A percentile compares a stretch with the other conserved stretches of the same genome.
phyloP scores from a whole-genome alignment of 805 yeast species.

The Tetrapisispora fleetii region DNA sequence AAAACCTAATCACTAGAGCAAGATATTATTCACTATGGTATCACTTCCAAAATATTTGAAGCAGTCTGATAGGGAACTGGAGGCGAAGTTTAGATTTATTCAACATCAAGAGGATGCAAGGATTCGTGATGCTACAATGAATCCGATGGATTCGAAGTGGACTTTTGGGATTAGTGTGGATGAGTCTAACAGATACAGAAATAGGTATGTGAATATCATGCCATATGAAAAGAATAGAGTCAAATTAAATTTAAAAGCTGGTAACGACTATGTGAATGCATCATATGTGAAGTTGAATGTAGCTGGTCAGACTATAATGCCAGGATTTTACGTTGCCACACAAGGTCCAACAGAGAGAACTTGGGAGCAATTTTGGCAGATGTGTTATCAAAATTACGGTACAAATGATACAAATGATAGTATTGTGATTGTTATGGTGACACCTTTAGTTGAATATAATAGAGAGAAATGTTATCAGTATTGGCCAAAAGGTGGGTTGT shows the following conservation, averaged over 20 bases:
- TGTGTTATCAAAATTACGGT: conserved; percentile 43
- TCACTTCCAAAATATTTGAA: conserved; percentile 14
- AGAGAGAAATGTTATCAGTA: conserved; percentile 71
- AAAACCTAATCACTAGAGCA: neutral
- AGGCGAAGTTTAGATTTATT: conserved; percentile 27
- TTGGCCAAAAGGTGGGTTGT: conserved; percentile 42
- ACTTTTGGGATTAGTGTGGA: conserved; percentile 21
- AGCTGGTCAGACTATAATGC: conserved; percentile 12
- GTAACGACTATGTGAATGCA: conserved; percentile 73
- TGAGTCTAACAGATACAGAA: conserved; percentile 30
- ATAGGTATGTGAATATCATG: conserved; percentile 52
- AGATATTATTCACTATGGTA: neutral
- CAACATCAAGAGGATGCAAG: conserved; percentile 31
- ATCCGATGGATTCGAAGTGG: conserved; percentile 22
- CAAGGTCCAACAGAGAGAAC: conserved; percentile 77
- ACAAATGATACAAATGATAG: conserved; percentile 47
- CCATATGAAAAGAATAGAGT: conserved; percentile 60
- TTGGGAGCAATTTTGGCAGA: conserved; percentile 81
- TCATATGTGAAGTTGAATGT: conserved; percentile 43
- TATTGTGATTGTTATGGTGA: conserved; percentile 59
- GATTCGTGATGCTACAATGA: conserved; percentile 30
- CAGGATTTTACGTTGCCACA: conserved; percentile 48
- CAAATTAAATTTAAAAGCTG: conserved; percentile 25
- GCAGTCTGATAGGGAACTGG: conserved; percentile 19
- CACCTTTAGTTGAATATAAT: conserved; percentile 62